Percentiles rank a stretch among this genome's conserved stretches.
Evolutionary conservation across 331 rosid species (phyloP).

Genomic region (Quercus phellos): DNA sequence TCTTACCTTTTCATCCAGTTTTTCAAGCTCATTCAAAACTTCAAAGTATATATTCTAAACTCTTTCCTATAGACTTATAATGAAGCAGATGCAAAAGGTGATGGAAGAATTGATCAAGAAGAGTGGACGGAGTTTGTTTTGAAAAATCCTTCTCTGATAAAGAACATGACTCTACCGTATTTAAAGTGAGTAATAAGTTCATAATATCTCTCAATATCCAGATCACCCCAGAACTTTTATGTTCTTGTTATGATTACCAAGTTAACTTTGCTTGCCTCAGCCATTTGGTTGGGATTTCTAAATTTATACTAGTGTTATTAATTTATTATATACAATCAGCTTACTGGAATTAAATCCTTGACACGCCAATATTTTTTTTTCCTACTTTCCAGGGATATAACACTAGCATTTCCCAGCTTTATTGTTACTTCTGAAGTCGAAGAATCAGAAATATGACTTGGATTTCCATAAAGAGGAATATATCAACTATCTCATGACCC

Average conservation of each 20-base stretch:
- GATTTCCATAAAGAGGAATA: not conserved
- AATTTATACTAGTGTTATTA: not conserved
- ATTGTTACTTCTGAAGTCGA: constrained; percentile 50
- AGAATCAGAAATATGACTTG: constrained; percentile 34
- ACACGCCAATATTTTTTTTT: not conserved
- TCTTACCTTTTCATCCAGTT: not conserved
- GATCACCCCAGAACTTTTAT: not conserved
- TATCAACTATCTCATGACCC: constrained; percentile 11
- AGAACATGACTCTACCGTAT: constrained; percentile 93
- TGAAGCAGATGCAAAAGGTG: constrained; percentile 75
- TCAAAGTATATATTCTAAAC: not conserved
- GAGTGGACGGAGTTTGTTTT: constrained; percentile 86
- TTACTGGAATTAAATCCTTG: not conserved
- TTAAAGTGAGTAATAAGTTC: constrained; percentile 45
- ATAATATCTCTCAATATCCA: not conserved
- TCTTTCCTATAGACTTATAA: constrained; percentile 49
- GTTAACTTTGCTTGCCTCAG: not conserved
- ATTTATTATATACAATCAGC: not conserved
- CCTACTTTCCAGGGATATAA: constrained; percentile 64
- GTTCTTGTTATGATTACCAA: not conserved
- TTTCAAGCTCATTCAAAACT: not conserved
- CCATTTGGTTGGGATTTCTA: not conserved
- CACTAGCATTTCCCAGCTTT: constrained; percentile 86
- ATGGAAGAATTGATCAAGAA: constrained; percentile 79
- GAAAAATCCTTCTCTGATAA: constrained; percentile 71